phyloP scores from a whole-genome alignment of 2,329 filamentous ascomycete species.

The Lasiodiplodia theobromae region DNA sequence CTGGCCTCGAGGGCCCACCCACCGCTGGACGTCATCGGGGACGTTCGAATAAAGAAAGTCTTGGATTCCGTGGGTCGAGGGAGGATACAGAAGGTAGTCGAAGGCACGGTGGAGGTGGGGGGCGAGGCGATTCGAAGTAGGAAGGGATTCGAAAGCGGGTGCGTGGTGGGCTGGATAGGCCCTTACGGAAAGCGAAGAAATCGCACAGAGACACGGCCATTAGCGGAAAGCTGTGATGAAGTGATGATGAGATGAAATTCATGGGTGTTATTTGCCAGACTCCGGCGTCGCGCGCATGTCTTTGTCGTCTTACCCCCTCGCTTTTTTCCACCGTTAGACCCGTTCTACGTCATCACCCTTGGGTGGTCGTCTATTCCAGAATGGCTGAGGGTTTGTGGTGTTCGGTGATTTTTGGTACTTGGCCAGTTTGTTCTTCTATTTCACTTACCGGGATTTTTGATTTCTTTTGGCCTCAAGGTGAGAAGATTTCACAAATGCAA shows the following conservation, averaged over 20 bases:
- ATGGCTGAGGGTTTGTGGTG: neutral
- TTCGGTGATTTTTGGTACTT: slow-evolving; percentile 10
- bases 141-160: neutral
- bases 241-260: slow-evolving; percentile 28
- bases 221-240: slow-evolving; percentile 28
- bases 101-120: neutral
- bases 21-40: neutral
- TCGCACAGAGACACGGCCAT: slow-evolving; percentile 18
- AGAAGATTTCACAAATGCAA: neutral
- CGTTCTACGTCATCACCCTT: neutral
- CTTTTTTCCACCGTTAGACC: neutral
- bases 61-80: neutral
- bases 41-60: neutral
- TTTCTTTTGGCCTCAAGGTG: neutral
- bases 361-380: neutral
- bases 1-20: neutral
- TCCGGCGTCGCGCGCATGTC: slow-evolving; percentile 21
- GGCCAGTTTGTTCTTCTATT: slow-evolving; percentile 6
- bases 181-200: slow-evolving; percentile 3
- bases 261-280: slow-evolving; percentile 26
- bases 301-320: neutral
- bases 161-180: neutral
- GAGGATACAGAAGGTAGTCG: neutral
- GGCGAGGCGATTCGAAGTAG: neutral
- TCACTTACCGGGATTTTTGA: neutral